Evolutionary conservation across 2,329 filamentous ascomycete genomes (phyloP), one percentile per base, ranked within the genome.

Genomic region (Aspergillus texensis): DNA sequence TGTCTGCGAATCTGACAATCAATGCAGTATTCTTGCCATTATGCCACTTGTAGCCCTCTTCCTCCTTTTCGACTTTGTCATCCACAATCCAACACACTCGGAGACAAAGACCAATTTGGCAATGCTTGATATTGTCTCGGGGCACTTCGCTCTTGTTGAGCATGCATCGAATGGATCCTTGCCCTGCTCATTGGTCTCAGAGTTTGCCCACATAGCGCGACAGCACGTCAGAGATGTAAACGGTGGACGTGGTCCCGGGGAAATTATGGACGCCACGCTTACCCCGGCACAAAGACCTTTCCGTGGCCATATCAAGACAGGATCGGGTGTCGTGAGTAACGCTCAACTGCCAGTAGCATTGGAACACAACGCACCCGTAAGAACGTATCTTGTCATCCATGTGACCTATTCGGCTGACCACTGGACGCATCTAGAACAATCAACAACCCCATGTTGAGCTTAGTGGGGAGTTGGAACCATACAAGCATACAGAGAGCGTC

Each of bases 91-190:
- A 21, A 55, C 34, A 30, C 36, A 60, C 32, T 19, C 30, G 11
- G 24, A 43, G 8, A 21, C 24, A 43, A 34, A 60, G 36, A 32
- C 58, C n/a, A 54, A 55, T 19, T 32, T 52, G 41, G 32, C 52
- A 26, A 55, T 55, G 52, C 52, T 55, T 26, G 52, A 55, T 39
- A 36, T 55, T n/a, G 30, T 24, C 16, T 78, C 75, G 9, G 80
- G 78, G 1, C 79, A 82, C 64, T 83, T 83, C 52, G 79, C 77
- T 55, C 71, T 77, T 9, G 68, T 82, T 9, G 81, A 82, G 10
- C 62, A 70, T 58, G 74, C 75, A 11, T 79, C 78, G 19, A 72
- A 70, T 2, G 77, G 78, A 0, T 70, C 71, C 3, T 65, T 82
- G 0, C 79, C 77, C 0, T 73, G 72, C 0, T 79, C 77, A 1